Evolutionary conservation across 352 stramenopile genomes (phyloP).

Genomic region (Elongisporangium senticosum): DNA sequence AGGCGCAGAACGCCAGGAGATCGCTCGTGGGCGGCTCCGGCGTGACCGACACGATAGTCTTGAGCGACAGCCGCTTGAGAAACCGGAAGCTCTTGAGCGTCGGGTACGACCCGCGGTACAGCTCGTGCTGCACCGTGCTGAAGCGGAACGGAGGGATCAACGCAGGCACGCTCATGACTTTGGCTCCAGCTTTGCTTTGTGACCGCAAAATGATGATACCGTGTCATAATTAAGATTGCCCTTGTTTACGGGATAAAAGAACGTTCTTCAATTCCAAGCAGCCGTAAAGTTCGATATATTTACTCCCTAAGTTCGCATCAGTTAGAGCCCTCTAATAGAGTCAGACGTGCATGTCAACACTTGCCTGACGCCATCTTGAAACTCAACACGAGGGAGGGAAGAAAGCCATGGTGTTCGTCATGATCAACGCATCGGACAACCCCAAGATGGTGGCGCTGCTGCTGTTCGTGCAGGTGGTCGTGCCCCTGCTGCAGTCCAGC

Average conservation of each 20-base stretch:
- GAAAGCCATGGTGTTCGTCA: conserved; percentile 42
- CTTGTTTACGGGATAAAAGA: not conserved
- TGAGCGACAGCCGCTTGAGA: conserved; percentile 60
- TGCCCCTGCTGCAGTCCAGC: conserved; percentile 70
- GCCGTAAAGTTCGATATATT: not conserved
- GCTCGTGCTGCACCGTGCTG: conserved; percentile 71
- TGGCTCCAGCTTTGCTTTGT: not conserved
- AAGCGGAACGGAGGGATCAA: conserved; percentile 86
- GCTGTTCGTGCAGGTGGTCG: conserved; percentile 71
- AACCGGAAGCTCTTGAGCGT: conserved; percentile 88
- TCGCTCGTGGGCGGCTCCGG: conserved; percentile 75
- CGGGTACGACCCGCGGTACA: conserved; percentile 79
- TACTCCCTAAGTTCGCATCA: not conserved
- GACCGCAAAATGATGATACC: conserved; percentile 1
- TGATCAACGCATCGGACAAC: conserved; percentile 75
- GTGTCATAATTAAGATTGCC: not conserved
- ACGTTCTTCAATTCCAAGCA: not conserved
- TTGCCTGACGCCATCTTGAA: not conserved
- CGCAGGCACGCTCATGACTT: conserved; percentile 49
- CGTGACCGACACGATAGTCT: conserved; percentile 77
- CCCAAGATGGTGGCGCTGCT: conserved; percentile 75
- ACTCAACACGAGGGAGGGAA: not conserved
- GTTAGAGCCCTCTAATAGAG: not conserved
- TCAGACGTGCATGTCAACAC: not conserved
- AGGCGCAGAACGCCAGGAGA: conserved; percentile 61